Evolutionary conservation across 1,284 basidiomycete species (phyloP).

Genomic region (Rhodotorula mucilaginosa): DNA sequence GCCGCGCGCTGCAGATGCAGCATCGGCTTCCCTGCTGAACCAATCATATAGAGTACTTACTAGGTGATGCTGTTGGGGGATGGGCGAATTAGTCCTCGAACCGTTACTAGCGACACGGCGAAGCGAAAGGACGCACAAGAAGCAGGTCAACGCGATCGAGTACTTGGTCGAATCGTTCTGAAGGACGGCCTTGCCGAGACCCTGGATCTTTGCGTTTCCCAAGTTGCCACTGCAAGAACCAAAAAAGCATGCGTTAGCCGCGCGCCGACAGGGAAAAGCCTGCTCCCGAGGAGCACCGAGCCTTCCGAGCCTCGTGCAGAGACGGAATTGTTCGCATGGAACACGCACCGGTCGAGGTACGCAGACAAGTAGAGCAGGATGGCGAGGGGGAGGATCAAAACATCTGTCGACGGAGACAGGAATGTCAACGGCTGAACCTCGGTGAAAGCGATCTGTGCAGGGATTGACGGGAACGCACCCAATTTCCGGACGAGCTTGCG

Average conservation of each 20-base stretch:
- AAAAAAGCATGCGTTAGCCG: not conserved
- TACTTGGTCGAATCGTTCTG: conserved; percentile 48
- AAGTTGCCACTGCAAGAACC: not conserved
- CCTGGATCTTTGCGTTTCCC: conserved; percentile 48
- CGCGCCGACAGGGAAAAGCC: no score
- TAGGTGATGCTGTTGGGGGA: conserved; percentile 34
- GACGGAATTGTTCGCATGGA: no score
- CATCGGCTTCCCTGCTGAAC: no score
- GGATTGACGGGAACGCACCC: conserved; percentile 39
- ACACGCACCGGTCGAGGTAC: conserved; percentile 49
- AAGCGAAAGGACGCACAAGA: conserved; percentile 41
- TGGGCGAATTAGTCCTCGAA: not conserved
- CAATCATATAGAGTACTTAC: not conserved
- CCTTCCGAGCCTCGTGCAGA: not conserved
- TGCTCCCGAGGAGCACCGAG: no score
- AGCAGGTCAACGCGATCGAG: conserved; percentile 49
- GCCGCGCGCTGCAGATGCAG: no score
- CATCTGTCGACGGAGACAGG: conserved; percentile 33
- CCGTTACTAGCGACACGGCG: no score
- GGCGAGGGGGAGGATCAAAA: conserved; percentile 51
- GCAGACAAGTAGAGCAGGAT: conserved; percentile 52
- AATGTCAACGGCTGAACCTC: not conserved
- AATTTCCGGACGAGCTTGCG: conserved; percentile 48
- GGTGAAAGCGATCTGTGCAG: not conserved
- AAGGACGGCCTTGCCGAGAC: conserved; percentile 48